phyloP scores from a whole-genome alignment of 1,284 basidiomycete species.

The Flammula alnicola region DNA sequence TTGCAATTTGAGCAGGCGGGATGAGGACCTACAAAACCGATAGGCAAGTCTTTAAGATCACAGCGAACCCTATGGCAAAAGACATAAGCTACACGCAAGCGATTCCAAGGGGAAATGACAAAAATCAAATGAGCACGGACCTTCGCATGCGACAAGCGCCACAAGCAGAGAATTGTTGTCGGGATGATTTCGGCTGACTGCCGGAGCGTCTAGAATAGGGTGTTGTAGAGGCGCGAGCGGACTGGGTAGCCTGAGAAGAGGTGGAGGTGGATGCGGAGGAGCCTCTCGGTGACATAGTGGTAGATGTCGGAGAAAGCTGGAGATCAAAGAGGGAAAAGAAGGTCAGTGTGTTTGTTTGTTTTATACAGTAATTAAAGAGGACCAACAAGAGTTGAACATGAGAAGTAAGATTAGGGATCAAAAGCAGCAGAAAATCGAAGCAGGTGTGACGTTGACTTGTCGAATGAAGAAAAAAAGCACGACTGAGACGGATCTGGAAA shows the following conservation, averaged over 20 bases:
- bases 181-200: conserved; percentile 69
- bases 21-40: conserved; percentile 50
- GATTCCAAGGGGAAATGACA: conserved; percentile 2
- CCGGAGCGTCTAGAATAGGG: conserved; percentile 58
- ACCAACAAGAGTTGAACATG: conserved; percentile 27
- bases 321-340: conserved; percentile 31
- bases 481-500: conserved; percentile 46
- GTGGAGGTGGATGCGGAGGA: conserved; percentile 33
- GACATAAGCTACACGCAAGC: conserved; percentile 7
- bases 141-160: conserved; percentile 89
- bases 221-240: conserved; percentile 38
- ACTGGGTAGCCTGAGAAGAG: conserved; percentile 27
- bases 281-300: conserved; percentile 58
- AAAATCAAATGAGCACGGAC: conserved; percentile 39
- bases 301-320: conserved; percentile 22
- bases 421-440: conserved; percentile 35
- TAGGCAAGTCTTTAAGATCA: conserved; percentile 75
- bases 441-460: conserved; percentile 33
- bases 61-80: conserved; percentile 66
- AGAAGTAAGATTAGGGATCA: conserved; percentile 29
- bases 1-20: conserved; percentile 85
- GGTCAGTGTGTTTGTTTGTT: conserved; percentile 30
- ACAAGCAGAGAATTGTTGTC: conserved; percentile 87
- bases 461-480: conserved; percentile 33
- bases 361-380: conserved; percentile 36